Evolutionary conservation across 2,329 filamentous ascomycete genomes (phyloP), one percentile per base, ranked within the genome.

Genomic region (Colletotrichum trifolii): DNA sequence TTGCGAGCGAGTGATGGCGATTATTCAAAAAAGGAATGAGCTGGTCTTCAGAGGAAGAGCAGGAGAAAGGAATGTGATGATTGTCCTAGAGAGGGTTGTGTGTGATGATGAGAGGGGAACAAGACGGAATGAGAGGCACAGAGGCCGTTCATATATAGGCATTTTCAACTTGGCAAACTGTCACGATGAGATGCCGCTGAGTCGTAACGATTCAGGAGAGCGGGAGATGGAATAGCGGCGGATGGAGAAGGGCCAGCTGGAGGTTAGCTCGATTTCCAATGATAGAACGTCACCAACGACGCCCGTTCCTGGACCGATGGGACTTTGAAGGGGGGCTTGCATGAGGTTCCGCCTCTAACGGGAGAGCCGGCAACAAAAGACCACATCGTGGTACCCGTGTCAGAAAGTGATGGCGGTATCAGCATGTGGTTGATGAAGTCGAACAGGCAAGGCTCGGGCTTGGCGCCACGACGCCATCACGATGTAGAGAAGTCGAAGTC

Each of bases 1-100:
- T 80, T 65, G 42, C 64, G 67, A 70, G 40, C 7, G 59, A 65
- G 34, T 13, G 35, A 62, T 38, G 61, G 68, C 38, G n/a, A 49
- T 61, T 59, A 52, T 60, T 58, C 56, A 52, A 12, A 8, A 57
- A 55, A 67, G 63, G 61, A 67, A 48, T 46, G 60, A 60, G 57
- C 38, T 66, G 63, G 61, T 67, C 66, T 55, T 67, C 70, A 56
- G 56, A 67, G 25, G 66, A 70, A 66, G 64, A 61, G 56, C 53
- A 71, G 68, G 70, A 70, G 69, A 65, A 50, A 54, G 53, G 46
- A 61, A 47, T 66, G 60, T 59, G 59, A 39, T 12, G 52, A 47
- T 17, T 25, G 47, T 56, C 63, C 58, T 55, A 34, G 46, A 48
- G 42, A 38, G 52, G 58, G 63, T 48, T 66, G 58, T 57, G 63